Conservation (phyloP, 495 filamentous ascomycete genomes). For the Chaetomidium leptoderma region DNA sequence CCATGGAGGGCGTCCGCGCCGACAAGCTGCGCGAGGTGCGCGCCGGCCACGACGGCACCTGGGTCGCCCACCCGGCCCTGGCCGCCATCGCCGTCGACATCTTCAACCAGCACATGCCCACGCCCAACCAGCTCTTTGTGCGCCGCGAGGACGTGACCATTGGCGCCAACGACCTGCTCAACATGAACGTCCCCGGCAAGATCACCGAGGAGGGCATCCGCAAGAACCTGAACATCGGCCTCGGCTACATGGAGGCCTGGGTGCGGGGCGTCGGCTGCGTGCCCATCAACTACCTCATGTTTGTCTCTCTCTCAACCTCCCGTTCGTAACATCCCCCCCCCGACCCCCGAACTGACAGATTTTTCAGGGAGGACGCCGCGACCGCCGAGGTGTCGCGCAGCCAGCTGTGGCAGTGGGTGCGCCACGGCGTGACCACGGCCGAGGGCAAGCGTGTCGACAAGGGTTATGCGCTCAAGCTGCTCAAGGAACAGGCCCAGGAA, state of each 20-base stretch:
- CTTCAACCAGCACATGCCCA: slow-evolving; percentile 99
- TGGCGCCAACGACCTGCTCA: slow-evolving; percentile 84
- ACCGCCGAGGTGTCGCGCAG: slow-evolving; percentile 91
- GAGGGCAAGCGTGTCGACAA: slow-evolving; percentile 95
- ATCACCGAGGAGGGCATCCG: slow-evolving; percentile 95
- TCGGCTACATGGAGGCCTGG: slow-evolving; percentile 99
- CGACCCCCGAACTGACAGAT: slow-evolving; percentile 11
- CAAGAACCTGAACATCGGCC: slow-evolving; percentile 96
- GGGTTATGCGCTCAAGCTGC: slow-evolving; percentile 76
- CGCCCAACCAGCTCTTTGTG: slow-evolving; percentile 91
- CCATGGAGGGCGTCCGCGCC: slow-evolving; percentile 87
- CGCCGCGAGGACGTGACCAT: slow-evolving; percentile 88
- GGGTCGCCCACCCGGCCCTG: slow-evolving; percentile 96
- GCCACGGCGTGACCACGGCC: slow-evolving; percentile 76
- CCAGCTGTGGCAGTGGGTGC: slow-evolving; percentile 95
- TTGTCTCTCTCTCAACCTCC: slow-evolving; percentile 21
- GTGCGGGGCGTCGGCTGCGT: slow-evolving; percentile 91
- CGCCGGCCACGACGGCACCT: slow-evolving; percentile 92
- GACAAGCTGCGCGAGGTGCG: slow-evolving; percentile 96
- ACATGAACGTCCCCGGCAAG: slow-evolving; percentile 94
- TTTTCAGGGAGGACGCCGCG: slow-evolving; percentile 78
- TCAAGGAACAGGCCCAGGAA: slow-evolving; percentile 80
- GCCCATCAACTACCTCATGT: slow-evolving; percentile 98
- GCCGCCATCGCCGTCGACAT: slow-evolving; percentile 84
- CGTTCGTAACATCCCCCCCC: neutral